These are phyloP conservation scores for Annulohypoxylon stygium DNA, from an alignment of 495 filamentous ascomycete species.

Conservation along the genomic window DNA sequence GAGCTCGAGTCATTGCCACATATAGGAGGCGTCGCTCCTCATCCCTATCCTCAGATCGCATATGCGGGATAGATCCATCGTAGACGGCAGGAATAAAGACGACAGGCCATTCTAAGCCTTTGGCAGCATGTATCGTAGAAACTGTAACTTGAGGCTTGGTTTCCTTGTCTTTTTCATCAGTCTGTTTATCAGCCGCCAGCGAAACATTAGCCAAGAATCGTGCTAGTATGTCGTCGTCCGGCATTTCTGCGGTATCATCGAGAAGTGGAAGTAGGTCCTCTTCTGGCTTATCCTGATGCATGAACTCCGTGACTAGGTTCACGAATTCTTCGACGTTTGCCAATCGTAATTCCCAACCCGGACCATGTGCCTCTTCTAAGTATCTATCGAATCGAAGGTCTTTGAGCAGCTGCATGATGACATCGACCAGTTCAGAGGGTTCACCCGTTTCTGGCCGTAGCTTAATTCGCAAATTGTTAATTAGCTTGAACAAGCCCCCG, in stretches of 20 bases:
- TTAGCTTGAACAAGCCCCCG: conserved; percentile 61
- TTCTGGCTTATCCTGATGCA: conserved; percentile 59
- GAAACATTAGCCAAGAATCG: conserved; percentile 91
- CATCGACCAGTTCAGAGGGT: conserved; percentile 70
- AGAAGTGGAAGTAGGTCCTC: conserved; percentile 82
- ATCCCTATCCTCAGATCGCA: conserved; percentile 87
- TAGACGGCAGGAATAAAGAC: conserved; percentile 95
- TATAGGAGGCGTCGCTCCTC: conserved; percentile 94
- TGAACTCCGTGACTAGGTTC: conserved; percentile 79
- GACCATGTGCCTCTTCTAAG: conserved; percentile 74
- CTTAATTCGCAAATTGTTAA: conserved; percentile 72
- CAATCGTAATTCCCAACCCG: conserved; percentile 88
- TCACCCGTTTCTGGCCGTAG: conserved; percentile 61
- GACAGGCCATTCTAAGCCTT: conserved; percentile 97
- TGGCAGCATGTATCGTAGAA: conserved; percentile 96
- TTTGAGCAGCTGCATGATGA: conserved; percentile 80
- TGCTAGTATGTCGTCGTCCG: conserved; percentile 76
- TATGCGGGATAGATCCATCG: conserved; percentile 93
- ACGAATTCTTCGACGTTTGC: conserved; percentile 92
- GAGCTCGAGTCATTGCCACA: conserved; percentile 97
- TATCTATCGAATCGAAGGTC: conserved; percentile 80
- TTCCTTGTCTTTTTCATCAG: conserved; percentile 69
- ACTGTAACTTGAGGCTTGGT: conserved; percentile 81
- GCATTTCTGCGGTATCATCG: conserved; percentile 78
- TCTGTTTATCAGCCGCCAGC: conserved; percentile 80